Evolutionary conservation across 495 filamentous ascomycete genomes (phyloP).

Genomic region (Aspergillus mulundensis): DNA sequence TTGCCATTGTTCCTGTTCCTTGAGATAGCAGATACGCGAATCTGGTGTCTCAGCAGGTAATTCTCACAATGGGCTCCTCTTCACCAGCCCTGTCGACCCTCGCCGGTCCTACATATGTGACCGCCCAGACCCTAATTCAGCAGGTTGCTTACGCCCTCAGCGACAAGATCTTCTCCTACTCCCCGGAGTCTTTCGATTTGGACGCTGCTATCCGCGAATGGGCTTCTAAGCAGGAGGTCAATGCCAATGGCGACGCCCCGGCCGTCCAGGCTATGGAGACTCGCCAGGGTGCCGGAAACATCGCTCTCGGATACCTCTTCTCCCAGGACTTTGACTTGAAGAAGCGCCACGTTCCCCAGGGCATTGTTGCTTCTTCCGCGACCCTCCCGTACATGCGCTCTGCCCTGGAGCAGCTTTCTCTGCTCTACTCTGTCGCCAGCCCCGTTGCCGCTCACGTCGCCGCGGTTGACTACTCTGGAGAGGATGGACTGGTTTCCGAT

Average conservation of each 20-base stretch:
- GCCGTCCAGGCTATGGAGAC: slow-evolving; percentile 77
- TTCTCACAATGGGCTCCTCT: slow-evolving; percentile 34
- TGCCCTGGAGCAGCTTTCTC: slow-evolving; percentile 82
- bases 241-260: slow-evolving; percentile 77
- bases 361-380: slow-evolving; percentile 78
- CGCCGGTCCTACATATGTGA: slow-evolving; percentile 83
- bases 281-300: slow-evolving; percentile 80
- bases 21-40: slow-evolving; percentile 22
- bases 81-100: slow-evolving; percentile 55
- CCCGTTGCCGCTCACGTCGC: slow-evolving; percentile 91
- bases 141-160: slow-evolving; percentile 91
- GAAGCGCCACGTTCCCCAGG: slow-evolving; percentile 89
- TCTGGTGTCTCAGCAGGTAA: slow-evolving; percentile 30
- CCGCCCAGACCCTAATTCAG: slow-evolving; percentile 86
- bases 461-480: slow-evolving; percentile 79
- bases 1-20: slow-evolving; percentile 21
- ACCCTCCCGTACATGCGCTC: slow-evolving; percentile 75
- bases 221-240: slow-evolving; percentile 60
- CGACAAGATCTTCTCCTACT: slow-evolving; percentile 96
- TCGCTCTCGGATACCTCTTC: slow-evolving; percentile 95
- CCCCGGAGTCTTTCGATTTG: slow-evolving; percentile 85
- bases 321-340: slow-evolving; percentile 88
- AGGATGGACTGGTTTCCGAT: slow-evolving; percentile 75
- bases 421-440: slow-evolving; percentile 84
- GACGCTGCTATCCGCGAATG: slow-evolving; percentile 77